Conservation (phyloP, 805 yeast species). For the Yarrowia divulgata region DNA sequence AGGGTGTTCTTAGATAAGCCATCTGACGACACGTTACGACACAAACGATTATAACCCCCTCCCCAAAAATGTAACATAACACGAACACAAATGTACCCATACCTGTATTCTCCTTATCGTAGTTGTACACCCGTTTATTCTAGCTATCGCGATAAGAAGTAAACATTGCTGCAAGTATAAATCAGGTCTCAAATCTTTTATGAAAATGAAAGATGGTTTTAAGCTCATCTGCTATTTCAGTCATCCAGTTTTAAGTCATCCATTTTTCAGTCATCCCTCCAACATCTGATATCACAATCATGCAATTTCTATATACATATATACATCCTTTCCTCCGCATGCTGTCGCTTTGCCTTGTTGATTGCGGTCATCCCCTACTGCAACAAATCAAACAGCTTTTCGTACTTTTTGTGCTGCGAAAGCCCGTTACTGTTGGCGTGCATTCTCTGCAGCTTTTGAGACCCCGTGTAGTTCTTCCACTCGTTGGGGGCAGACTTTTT, state of each 20-base stretch:
- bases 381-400: slow-evolving; percentile 27
- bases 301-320: slow-evolving; percentile 33
- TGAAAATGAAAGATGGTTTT: background rate
- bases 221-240: background rate
- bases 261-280: too few relatives aligned
- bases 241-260: too few relatives aligned
- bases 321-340: background rate
- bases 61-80: slow-evolving; percentile 17
- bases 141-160: background rate
- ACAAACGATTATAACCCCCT: background rate
- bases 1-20: slow-evolving; percentile 71
- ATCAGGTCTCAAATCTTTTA: slow-evolving; percentile 6
- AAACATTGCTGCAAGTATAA: slow-evolving; percentile 10
- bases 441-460: slow-evolving; percentile 35
- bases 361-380: background rate
- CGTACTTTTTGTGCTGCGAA: slow-evolving; percentile 12
- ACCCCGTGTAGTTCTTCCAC: slow-evolving; percentile 30
- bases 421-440: slow-evolving; percentile 5
- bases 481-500: slow-evolving; percentile 1
- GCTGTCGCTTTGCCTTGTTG: too few relatives aligned
- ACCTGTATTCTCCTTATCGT: background rate
- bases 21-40: background rate
- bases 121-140: too few relatives aligned
- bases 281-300: background rate
- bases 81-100: background rate